Evolutionary conservation across 2,329 filamentous ascomycete genomes (phyloP), one percentile per base, ranked within the genome.

Genomic region (Penicillium oxalicum): DNA sequence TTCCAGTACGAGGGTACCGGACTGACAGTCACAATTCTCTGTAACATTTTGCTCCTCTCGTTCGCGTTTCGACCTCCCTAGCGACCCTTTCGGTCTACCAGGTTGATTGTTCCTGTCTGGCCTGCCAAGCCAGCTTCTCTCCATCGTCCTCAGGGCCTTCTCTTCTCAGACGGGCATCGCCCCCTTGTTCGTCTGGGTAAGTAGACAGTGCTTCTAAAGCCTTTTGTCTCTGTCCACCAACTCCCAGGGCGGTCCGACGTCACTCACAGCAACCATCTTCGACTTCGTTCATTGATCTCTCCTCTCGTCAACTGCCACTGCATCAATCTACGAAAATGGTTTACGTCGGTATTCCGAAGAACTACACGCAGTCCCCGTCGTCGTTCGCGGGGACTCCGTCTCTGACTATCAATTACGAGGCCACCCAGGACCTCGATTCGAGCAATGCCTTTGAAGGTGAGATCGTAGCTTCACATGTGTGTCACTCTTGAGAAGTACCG

Each of bases 341-440:
- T 77, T 84, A 83, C 77, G 78, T 84, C 74, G 83, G 84, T 62
- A 86, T 93, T 54, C 87, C 89, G 68, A 80, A 81, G 72, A 79
- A 88, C 76, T 89, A 89, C 70, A 88, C 87, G 65, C 81, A 87
- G 70, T 93, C 89, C 69, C 84, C 87, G 62, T 88, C 88, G 58
- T 83, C 80, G 52, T 76, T 81, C 60, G 81, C 83, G 72, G 88
- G 83, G 61, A 91, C 88, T 49, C 90, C 91, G 51, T 88, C 93
- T 69, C 76, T 96, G 76, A 96, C 88, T 44, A 97, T 97, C 79
- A 97, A 97, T 75, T 89, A 90, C 72, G 88, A 94, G 77, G 89
- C 91, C 61, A 90, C 88, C 58, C 81, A 89, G 60, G 91, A 95
- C 70, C 81, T 96, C 64, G 93, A 97, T 75, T 96, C 91, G 49